Conservation (phyloP, 768 basidiomycete species). For the Leccinum barrowsii region DNA sequence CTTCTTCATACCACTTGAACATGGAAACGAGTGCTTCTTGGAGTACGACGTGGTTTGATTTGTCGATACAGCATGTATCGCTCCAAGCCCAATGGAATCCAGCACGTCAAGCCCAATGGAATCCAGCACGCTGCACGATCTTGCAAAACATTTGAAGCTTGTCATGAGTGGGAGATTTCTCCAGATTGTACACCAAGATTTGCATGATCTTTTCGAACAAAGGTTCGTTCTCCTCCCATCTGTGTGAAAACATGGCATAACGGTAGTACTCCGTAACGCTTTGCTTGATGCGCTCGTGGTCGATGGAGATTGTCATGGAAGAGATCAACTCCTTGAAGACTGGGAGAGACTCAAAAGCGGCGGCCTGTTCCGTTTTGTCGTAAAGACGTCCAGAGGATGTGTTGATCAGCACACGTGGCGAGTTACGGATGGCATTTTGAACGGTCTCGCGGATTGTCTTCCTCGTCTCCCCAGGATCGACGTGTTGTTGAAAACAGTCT, state of each 20-base stretch:
- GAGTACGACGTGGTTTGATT: background rate
- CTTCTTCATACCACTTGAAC: background rate
- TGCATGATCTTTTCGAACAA: background rate
- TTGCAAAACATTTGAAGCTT: background rate
- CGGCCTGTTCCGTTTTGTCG: background rate
- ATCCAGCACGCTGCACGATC: background rate
- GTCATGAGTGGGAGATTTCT: background rate
- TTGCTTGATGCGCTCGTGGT: background rate
- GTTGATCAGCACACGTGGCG: background rate
- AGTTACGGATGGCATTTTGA: background rate
- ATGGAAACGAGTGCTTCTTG: background rate
- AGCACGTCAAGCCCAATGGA: background rate
- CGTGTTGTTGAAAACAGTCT: background rate
- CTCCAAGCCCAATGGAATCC: background rate
- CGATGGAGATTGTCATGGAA: background rate
- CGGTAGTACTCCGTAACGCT: background rate
- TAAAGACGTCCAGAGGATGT: background rate
- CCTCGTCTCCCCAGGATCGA: background rate
- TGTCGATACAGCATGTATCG: background rate
- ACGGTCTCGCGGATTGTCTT: background rate
- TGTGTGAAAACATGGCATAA: background rate
- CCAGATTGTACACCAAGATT: background rate
- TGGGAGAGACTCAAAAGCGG: background rate
- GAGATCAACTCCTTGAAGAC: background rate
- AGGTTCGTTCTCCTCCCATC: background rate